Conservation (phyloP, 768 basidiomycete genomes). For the Amanita rubescens region DNA sequence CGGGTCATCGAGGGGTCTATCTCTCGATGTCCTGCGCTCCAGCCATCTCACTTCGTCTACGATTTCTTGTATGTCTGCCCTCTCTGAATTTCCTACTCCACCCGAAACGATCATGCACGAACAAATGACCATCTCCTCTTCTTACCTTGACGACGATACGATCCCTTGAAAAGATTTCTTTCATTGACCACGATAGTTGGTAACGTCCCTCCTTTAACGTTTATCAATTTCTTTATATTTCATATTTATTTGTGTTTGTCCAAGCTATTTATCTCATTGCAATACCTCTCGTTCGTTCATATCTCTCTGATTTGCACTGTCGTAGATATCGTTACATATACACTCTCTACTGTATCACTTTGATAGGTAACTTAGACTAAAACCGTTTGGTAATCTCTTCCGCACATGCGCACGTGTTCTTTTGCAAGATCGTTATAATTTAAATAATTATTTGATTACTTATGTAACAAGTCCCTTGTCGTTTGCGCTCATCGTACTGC, state of each 20-base stretch:
- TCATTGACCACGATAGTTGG: not conserved
- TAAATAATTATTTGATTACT: no score
- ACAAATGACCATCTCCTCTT: not conserved
- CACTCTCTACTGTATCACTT: constrained; percentile 2
- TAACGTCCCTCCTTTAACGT: not conserved
- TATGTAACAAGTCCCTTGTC: no score
- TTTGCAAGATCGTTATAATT: no score
- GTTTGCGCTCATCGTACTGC: no score
- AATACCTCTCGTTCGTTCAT: no score
- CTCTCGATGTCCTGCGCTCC: constrained; percentile 28
- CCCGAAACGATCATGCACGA: not conserved
- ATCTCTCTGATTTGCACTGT: no score
- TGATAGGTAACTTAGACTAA: not conserved
- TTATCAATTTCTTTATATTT: not conserved
- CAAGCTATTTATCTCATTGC: not conserved
- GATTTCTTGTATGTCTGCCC: constrained; percentile 56
- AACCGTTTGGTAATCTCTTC: not conserved
- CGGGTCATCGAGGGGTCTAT: constrained; percentile 19
- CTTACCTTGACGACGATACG: not conserved
- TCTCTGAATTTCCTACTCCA: constrained; percentile 60
- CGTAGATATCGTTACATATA: not conserved
- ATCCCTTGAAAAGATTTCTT: not conserved
- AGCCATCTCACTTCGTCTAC: constrained; percentile 61
- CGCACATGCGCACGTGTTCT: no score
- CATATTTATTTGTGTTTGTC: not conserved